Conservation (phyloP, 176 grass and related monocot species). For the Rhynchospora tenuis region DNA sequence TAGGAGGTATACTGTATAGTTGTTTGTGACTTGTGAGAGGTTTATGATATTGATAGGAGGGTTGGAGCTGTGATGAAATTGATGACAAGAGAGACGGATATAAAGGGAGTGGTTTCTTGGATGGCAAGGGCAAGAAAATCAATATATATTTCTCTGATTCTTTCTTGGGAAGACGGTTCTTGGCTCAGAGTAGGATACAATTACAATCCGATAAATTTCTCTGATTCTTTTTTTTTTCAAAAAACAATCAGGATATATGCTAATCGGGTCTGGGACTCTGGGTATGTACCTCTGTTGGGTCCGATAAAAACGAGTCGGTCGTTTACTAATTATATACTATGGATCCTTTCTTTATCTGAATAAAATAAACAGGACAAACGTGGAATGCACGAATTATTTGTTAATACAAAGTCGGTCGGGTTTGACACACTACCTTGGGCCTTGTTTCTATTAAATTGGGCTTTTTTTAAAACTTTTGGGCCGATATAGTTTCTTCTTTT, state of each 20-base stretch:
- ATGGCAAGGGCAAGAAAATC: conserved; percentile 31
- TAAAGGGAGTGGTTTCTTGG: conserved; percentile 39
- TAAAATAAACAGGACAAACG: not conserved
- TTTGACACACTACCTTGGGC: not conserved
- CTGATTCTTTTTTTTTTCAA: too few species aligned
- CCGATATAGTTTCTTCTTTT: not conserved
- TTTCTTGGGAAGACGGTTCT: too few species aligned
- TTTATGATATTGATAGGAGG: not conserved
- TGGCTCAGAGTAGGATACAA: too few species aligned
- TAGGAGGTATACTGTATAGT: not conserved
- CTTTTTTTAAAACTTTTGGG: not conserved
- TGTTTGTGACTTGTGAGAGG: not conserved
- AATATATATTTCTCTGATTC: not conserved
- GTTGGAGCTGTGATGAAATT: not conserved
- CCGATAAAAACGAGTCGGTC: not conserved
- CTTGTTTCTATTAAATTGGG: not conserved
- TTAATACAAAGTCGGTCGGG: not conserved
- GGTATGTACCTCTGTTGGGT: not conserved
- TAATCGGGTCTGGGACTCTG: not conserved
- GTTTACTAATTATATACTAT: too few species aligned
- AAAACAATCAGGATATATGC: too few species aligned
- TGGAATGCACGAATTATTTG: conserved; percentile 9
- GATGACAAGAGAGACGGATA: too few species aligned
- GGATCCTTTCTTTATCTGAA: not conserved
- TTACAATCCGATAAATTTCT: not conserved